Evolutionary conservation across 2,329 filamentous ascomycete species (phyloP).

Genomic region (Sporothrix globosa): DNA sequence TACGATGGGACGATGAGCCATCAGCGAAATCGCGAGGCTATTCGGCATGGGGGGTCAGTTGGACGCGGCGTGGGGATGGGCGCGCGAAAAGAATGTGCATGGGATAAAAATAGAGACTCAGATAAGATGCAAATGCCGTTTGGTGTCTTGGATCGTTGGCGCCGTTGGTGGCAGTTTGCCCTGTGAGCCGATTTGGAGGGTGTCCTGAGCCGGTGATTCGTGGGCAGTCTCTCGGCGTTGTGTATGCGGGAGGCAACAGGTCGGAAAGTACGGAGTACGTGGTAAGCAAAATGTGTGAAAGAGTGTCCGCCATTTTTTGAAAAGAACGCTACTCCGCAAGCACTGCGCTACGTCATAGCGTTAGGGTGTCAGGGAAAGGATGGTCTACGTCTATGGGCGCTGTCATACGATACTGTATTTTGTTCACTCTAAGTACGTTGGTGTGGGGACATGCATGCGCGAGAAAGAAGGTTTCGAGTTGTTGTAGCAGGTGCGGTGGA

Average conservation of each 20-base stretch:
- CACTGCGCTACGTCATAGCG: constrained; percentile 26
- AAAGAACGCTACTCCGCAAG: constrained; percentile 19
- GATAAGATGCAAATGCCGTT: constrained; percentile 22
- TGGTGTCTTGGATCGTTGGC: neutral
- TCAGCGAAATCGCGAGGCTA: neutral
- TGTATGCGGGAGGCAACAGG: neutral
- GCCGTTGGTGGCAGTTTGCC: neutral
- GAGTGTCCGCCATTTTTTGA: neutral
- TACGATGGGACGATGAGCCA: neutral
- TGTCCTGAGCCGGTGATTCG: constrained; percentile 22
- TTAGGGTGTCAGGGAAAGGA: neutral
- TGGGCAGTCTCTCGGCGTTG: constrained; percentile 11
- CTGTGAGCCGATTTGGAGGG: neutral
- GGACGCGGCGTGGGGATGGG: neutral
- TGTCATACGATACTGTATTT: neutral
- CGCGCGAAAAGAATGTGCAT: constrained; percentile 19
- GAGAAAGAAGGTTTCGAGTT: neutral
- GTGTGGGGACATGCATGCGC: constrained; percentile 21
- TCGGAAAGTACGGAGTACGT: neutral
- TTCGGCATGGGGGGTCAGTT: constrained; percentile 13
- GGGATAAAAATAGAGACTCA: constrained; percentile 30
- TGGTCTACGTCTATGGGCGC: neutral
- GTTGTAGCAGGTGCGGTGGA: neutral
- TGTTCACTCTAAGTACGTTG: neutral
- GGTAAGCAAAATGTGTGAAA: neutral